Base-by-base conservation (phyloP, 208 protist species). In the Lotmaria passim region DNA sequence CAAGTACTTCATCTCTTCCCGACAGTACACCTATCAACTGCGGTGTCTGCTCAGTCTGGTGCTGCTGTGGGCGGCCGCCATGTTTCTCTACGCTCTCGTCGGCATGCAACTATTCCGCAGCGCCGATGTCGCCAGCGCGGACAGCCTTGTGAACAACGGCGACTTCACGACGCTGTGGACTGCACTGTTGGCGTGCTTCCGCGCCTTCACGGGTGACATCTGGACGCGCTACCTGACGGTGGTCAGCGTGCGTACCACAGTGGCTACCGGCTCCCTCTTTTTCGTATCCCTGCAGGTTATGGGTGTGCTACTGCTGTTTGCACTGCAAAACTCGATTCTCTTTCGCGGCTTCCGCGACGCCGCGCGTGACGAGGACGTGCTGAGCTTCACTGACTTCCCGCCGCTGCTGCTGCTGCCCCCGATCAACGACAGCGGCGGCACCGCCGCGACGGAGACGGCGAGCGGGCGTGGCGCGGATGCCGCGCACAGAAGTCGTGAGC, bases 51-150 rank as follows among this genome's bases (percentile, higher is more conserved):
- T 68, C 19, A 60, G 70, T 36, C 15, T 73, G n/a, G 57, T 64
- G 17, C 26, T 82, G 30, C 60, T 90, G 23, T 44, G 69, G 31
- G 36, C 34, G 0, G 41, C 68, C 1, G 50, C 73, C 1, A 28
- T 87, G 15, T 41, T 82, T 21, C 63, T 90, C 24, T 94, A 87
- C 69, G 73, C 84, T 0, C 26, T 87, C 30, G 10, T 90, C 3
- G 84, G 85, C 34, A 82, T 89, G 81, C 78, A 92, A 48, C 56
- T 90, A 0, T 92, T 92, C 66, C 55, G 66, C 38, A 53, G 34
- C 6, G 52, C 62, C 5, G 70, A 71, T 39, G 39, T 47, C 8
- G 69, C 66, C n/a, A 17, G 55, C 39, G 19, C 30, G 17, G 34
- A 44, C 38, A n/a, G 26, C 1, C 39, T 64, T 15, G 53, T 62